Evolutionary conservation across 768 basidiomycete species (phyloP), one percentile per base, ranked within the genome.

Genomic region (Kwoniella pini): DNA sequence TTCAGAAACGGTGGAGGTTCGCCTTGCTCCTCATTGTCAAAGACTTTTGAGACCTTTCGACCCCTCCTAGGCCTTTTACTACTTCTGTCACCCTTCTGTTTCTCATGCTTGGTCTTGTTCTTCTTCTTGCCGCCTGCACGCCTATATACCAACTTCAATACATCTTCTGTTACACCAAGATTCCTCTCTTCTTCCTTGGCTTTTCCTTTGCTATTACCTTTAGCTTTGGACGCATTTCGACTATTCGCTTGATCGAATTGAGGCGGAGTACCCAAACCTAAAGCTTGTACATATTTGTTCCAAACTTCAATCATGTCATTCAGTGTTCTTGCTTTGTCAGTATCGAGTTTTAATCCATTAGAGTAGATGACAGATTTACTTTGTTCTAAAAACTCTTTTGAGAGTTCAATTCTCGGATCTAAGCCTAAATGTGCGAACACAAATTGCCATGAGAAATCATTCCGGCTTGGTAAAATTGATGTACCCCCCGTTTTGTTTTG

Each of bases 91-190:
- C 30, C 57, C 10, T 13, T 39, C 0, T 19, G 40, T 26, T 43
- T 46, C 24, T 49, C 51, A 48, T 64, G 44, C 21, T 27, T 46
- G 30, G 57, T 39, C 26, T 49, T 54, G 49, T 64, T 52, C 44
- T 60, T 39, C 42, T 51, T 66, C 51, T 62, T 60, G 7, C 62
- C 56, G 0, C 65, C 65, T 1, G 69, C 68, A 15, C 63, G 56
- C 26, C 79, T 64, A 48, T 79, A 79, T 0, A 79, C 79, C 28
- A 79, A 57, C 49, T 71, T 67, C 2, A 79, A 54, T 17, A 51
- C 44, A 26, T 66, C 62, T 42, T 77, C 76, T 22, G 73, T 74
- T 19, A 58, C 44, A 0, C 72, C 75, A 3, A 46, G 31, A 36
- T 65, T 67, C 24, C 27, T 61, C 2, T 66, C 62, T 17, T 52